Evolutionary conservation across 495 filamentous ascomycete genomes (phyloP), one percentile per base, ranked within the genome.

Genomic region (Penicillium paradoxum): DNA sequence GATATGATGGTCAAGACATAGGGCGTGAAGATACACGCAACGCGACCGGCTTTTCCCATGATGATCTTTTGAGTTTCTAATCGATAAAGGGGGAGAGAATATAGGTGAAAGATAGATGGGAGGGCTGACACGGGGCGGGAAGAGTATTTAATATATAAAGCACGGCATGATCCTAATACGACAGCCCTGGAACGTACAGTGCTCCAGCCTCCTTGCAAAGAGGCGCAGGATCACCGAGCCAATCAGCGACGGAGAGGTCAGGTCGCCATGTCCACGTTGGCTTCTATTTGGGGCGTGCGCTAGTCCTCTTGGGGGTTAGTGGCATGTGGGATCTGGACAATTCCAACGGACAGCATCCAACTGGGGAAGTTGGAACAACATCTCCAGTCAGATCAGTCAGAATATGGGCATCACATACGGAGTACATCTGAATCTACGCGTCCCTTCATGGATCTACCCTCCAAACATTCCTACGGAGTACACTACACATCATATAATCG

Each of bases 21-120:
- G 48, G 90, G 90, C 71, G 85, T 73, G 73, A 85, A 79, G 74
- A 93, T 90, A 72, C 89, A 95, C 58, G 84, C 73, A 56, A 90
- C 79, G 60, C 90, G 82, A 59, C 88, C 89, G 58, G 78, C 78
- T 78, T 84, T 87, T 42, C 83, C 83, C 84, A 87, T 87, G 54
- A 53, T 81, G 69, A 45, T n/a, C n/a, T 37, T 51, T 39, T 27
- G 42, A 11, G 36, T 11, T 34, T 6, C 6, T 8, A 25, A 38
- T 11, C 6, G 41, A 15, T 50, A 9, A 17, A 27, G 19, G 30
- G 24, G n/a, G 37, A 18, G 19, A 21, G 43, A 21, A n/a, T n/a
- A n/a, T n/a, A n/a, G 46, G 39, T 43, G 45, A 49, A 27, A 38
- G 13, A 34, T 45, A 17, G 27, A 48, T 32, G 37, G 45, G 29